These are phyloP conservation scores for Hyaloscypha variabilis DNA, from an alignment of 495 filamentous ascomycete genomes.

Conservation along the genomic window DNA sequence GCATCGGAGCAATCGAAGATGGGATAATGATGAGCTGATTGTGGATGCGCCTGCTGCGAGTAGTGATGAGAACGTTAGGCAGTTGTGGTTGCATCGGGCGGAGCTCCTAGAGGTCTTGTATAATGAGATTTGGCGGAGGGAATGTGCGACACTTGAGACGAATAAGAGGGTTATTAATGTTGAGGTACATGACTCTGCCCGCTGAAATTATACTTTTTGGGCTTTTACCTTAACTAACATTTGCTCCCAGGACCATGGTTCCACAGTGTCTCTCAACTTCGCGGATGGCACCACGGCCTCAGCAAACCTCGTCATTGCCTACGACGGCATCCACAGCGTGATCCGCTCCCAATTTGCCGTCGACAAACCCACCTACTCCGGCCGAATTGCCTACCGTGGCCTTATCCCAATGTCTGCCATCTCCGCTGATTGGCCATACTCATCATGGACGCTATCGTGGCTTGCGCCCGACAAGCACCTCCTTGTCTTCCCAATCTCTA, in stretches of 20 bases:
- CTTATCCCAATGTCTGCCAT: too few species aligned
- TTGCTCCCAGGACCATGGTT: background rate
- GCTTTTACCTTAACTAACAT: background rate
- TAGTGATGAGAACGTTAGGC: conserved; percentile 26
- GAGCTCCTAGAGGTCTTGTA: conserved; percentile 36
- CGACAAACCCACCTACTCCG: too few species aligned
- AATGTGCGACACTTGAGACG: conserved; percentile 36
- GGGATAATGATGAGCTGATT: conserved; percentile 36
- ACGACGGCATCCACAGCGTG: conserved; percentile 43
- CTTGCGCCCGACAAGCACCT: too few species aligned
- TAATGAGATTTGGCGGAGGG: conserved; percentile 28
- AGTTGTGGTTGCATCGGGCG: conserved; percentile 34
- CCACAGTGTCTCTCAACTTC: background rate
- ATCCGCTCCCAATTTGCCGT: conserved; percentile 6
- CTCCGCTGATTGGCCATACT: too few species aligned
- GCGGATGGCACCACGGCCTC: background rate
- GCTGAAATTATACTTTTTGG: too few species aligned
- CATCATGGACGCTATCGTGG: too few species aligned
- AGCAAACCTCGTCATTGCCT: conserved; percentile 40
- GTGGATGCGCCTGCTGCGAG: conserved; percentile 36
- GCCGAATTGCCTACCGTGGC: too few species aligned
- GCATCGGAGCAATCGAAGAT: conserved; percentile 40
- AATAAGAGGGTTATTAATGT: conserved; percentile 27
- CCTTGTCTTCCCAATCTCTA: too few species aligned
- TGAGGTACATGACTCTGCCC: background rate